Evolutionary conservation across 768 basidiomycete species (phyloP).

Genomic region (Hygrophorus russula): DNA sequence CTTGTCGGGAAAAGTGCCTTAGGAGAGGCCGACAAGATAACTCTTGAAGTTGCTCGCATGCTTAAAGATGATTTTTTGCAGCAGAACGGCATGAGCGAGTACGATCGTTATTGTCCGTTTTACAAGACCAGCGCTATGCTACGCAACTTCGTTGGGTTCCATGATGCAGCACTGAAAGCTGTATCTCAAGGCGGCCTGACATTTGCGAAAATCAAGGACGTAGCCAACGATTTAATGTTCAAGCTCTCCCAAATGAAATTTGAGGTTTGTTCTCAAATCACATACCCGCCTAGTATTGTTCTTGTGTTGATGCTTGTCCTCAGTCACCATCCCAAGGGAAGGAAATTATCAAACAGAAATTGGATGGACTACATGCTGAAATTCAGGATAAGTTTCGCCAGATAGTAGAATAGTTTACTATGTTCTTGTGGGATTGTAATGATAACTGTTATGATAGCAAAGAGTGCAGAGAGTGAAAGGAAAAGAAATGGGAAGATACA

Average conservation of each 20-base stretch:
- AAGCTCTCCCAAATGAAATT: constrained; percentile 99
- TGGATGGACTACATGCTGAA: constrained; percentile 72
- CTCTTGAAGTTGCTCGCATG: constrained; percentile 93
- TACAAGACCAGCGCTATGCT: constrained; percentile 98
- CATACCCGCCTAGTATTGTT: background rate
- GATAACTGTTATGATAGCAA: no score
- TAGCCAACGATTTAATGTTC: constrained; percentile 81
- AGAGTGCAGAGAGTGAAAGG: no score
- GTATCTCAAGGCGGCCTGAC: constrained; percentile 77
- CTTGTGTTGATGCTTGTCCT: constrained; percentile 3
- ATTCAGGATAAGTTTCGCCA: constrained; percentile 91
- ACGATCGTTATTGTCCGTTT: constrained; percentile 96
- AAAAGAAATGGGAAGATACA: no score
- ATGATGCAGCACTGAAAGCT: constrained; percentile 80
- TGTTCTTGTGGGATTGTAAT: no score
- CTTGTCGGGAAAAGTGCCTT: constrained; percentile 98
- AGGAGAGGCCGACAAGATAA: constrained; percentile 97
- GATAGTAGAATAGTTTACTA: constrained; percentile 49
- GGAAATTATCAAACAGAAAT: constrained; percentile 69
- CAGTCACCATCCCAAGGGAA: constrained; percentile 89
- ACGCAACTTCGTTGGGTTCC: constrained; percentile 88
- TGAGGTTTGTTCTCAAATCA: constrained; percentile 45
- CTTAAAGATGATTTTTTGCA: constrained; percentile 96
- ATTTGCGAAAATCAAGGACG: constrained; percentile 80
- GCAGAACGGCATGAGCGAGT: constrained; percentile 98